Percentiles rank a stretch among this genome's conserved stretches.
These are phyloP conservation scores for barrel medic (Medicago truncatula) DNA, from an alignment of 306 rosid species.

Conservation along the genomic window MtrunA17r5.0-ANR NC_053045.1:1431001-1431500, in stretches of 20 bases:
- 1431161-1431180: conserved; percentile 51
- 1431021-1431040: conserved; percentile 37
- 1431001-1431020: conserved; percentile 32
- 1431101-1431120: conserved; percentile 43
- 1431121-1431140: conserved; percentile 30
- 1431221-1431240: conserved; percentile 49
- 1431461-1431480: background rate
- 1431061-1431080: conserved; percentile 50
- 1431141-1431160: conserved; percentile 51
- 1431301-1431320: conserved; percentile 25
- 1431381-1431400: background rate
- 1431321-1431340: conserved; percentile 33
- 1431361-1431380: background rate
- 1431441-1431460: background rate
- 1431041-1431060: conserved; percentile 47
- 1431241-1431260: conserved; percentile 37
- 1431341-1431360: conserved; percentile 24
- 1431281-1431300: conserved; percentile 43
- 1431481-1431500: background rate
- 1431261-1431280: conserved; percentile 39
- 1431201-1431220: conserved; percentile 16
- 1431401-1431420: background rate
- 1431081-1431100: conserved; percentile 54
- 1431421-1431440: background rate
- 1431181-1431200: conserved; percentile 8